Evolutionary conservation across 805 yeast species (phyloP).

Genomic region (Yamadazyma ubonensis): DNA sequence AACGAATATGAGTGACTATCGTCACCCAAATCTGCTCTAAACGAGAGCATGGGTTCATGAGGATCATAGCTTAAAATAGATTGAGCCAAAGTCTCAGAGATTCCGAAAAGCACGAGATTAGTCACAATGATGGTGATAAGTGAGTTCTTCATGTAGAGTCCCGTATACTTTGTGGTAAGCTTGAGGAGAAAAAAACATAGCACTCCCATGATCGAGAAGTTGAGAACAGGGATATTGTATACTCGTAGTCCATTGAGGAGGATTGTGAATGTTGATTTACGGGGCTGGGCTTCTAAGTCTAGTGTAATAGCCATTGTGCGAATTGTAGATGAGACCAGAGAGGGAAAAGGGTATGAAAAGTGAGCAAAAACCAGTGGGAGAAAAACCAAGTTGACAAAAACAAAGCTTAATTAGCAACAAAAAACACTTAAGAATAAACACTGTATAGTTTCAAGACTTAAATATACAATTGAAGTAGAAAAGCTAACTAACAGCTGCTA

Average conservation of each 20-base stretch:
- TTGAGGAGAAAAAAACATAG: slow-evolving; percentile 51
- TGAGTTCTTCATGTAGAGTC: slow-evolving; percentile 61
- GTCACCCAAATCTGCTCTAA: slow-evolving; percentile 10
- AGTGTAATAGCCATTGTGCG: slow-evolving; percentile 17
- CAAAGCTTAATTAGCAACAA: no score
- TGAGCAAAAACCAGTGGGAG: not conserved
- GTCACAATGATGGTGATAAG: slow-evolving; percentile 78
- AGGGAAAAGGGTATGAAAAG: not conserved
- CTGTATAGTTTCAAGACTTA: no score
- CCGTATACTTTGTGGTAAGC: slow-evolving; percentile 57
- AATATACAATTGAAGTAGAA: no score
- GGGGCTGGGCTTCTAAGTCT: slow-evolving; percentile 6
- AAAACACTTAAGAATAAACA: no score
- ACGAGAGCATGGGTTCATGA: slow-evolving; percentile 22
- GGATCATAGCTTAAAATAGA: slow-evolving; percentile 42
- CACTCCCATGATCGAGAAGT: slow-evolving; percentile 49
- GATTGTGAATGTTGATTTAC: slow-evolving; percentile 17
- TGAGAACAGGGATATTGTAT: slow-evolving; percentile 54
- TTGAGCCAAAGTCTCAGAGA: slow-evolving; percentile 92
- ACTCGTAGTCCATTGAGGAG: slow-evolving; percentile 37
- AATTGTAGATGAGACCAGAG: not conserved
- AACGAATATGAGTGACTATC: slow-evolving; percentile 16
- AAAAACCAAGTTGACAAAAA: not conserved
- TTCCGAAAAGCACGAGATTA: slow-evolving; percentile 77
- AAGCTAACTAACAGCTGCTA: no score